phyloP scores from a whole-genome alignment of 257 asterid species.

The Anisodus acutangulus region DNA sequence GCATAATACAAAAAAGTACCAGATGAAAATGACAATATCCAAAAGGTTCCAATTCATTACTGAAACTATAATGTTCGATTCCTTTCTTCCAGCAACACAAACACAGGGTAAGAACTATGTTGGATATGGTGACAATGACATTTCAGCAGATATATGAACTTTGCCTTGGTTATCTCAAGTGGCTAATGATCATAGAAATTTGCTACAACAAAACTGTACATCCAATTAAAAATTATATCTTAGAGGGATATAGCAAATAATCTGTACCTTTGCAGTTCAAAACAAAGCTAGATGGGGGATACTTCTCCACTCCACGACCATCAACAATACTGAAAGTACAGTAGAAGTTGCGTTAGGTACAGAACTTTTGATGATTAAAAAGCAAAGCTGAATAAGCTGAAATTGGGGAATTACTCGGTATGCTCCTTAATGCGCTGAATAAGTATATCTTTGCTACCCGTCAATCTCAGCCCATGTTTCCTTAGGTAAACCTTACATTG shows the following conservation, averaged over 20 bases:
- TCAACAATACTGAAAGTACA: constrained; percentile 54
- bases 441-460: constrained; percentile 71
- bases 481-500: constrained; percentile 82
- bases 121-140: not conserved
- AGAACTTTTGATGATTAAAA: not conserved
- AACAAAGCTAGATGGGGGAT: constrained; percentile 77
- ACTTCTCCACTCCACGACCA: constrained; percentile 80
- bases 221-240: not conserved
- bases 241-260: not conserved
- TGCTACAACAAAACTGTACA: not conserved
- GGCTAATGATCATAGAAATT: not conserved
- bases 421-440: constrained; percentile 80
- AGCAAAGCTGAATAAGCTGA: constrained; percentile 1
- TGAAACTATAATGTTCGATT: not conserved
- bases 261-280: constrained; percentile 77
- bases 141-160: not conserved
- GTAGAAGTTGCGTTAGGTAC: constrained; percentile 14
- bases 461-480: constrained; percentile 79
- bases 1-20: constrained; percentile 34
- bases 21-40: not conserved
- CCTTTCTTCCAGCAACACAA: not conserved
- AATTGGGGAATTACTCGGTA: constrained; percentile 51
- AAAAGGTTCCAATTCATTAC: not conserved
- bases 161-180: not conserved
- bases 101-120: not conserved